A percentile compares a stretch with the other conserved stretches of the same genome.
phyloP scores from a whole-genome alignment of 345 rosid genomes.

The Eucalyptus melliodora region DNA sequence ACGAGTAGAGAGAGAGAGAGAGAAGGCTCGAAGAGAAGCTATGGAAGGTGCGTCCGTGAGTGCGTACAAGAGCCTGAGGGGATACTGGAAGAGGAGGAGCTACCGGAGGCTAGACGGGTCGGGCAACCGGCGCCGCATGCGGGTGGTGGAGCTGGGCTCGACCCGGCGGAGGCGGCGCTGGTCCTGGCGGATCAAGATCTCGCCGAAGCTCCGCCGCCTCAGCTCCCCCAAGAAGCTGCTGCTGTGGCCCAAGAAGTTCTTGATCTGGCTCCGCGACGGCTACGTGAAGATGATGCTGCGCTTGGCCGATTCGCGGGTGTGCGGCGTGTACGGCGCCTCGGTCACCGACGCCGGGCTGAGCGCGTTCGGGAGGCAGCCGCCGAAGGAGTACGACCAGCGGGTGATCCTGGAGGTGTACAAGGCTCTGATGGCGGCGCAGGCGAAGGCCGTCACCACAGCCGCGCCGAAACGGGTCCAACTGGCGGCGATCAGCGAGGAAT shows the following conservation, averaged over 20 bases:
- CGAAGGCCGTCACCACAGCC: background rate
- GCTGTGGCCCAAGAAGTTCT: constrained; percentile 31
- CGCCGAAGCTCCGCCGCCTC: constrained; percentile 21
- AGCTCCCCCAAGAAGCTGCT: background rate
- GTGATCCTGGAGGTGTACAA: constrained; percentile 16
- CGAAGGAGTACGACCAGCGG: constrained; percentile 40
- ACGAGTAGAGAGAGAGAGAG: background rate
- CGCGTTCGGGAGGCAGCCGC: constrained; percentile 5
- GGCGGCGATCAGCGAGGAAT: background rate
- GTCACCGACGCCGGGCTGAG: background rate
- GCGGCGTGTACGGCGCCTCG: constrained; percentile 9
- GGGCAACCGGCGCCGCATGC: background rate
- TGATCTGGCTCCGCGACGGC: constrained; percentile 57
- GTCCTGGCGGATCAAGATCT: constrained; percentile 39
- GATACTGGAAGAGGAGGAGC: constrained; percentile 32
- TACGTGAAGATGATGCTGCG: constrained; percentile 62
- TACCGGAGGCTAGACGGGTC: constrained; percentile 33
- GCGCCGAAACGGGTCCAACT: background rate
- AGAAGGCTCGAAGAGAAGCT: background rate
- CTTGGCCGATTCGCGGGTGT: constrained; percentile 27
- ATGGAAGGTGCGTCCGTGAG: background rate
- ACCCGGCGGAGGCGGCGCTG: constrained; percentile 8
- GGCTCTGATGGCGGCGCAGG: constrained; percentile 5
- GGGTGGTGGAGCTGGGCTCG: background rate
- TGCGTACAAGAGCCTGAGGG: background rate